A percentile compares a stretch with the other conserved stretches of the same genome.
phyloP scores from a whole-genome alignment of 2,329 filamentous ascomycete genomes.

The Aspergillus oerlinghausenensis region DNA sequence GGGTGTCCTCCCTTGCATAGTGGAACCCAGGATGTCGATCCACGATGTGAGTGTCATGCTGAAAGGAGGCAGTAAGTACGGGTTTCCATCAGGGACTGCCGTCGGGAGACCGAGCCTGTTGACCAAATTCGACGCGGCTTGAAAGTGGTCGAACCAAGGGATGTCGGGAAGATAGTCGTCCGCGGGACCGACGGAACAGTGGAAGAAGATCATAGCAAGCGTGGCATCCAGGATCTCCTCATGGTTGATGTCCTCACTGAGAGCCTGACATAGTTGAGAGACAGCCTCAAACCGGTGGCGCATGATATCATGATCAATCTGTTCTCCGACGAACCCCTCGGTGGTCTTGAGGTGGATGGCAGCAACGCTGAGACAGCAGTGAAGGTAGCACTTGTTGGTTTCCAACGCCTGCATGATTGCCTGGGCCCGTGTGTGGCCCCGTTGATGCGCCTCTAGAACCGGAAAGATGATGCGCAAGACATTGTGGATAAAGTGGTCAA shows the following conservation, averaged over 20 bases:
- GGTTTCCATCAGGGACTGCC: slow-evolving; percentile 57
- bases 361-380: slow-evolving; percentile 91
- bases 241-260: slow-evolving; percentile 76
- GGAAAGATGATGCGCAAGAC: slow-evolving; percentile 89
- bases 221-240: slow-evolving; percentile 87
- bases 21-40: slow-evolving; percentile 95
- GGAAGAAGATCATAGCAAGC: slow-evolving; percentile 93
- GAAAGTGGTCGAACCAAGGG: slow-evolving; percentile 95
- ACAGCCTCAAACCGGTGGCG: slow-evolving; percentile 87
- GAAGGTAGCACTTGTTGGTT: slow-evolving; percentile 86
- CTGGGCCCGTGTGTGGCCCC: slow-evolving; percentile 73
- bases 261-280: slow-evolving; percentile 74
- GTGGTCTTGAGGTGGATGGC: slow-evolving; percentile 88
- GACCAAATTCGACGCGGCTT: slow-evolving; percentile 80
- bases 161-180: slow-evolving; percentile 86
- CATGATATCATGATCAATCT: slow-evolving; percentile 88
- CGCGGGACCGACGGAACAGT: slow-evolving; percentile 81
- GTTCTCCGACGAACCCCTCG: slow-evolving; percentile 60
- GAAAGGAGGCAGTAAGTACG: slow-evolving; percentile 69
- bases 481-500: slow-evolving; percentile 86
- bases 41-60: slow-evolving; percentile 87
- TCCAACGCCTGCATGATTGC: slow-evolving; percentile 84
- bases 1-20: slow-evolving; percentile 82
- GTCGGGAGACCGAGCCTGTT: slow-evolving; percentile 76
- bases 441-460: slow-evolving; percentile 83